These are phyloP conservation scores for Suillus tomentosus DNA, from an alignment of 768 basidiomycete genomes.

Conservation along the genomic window DNA sequence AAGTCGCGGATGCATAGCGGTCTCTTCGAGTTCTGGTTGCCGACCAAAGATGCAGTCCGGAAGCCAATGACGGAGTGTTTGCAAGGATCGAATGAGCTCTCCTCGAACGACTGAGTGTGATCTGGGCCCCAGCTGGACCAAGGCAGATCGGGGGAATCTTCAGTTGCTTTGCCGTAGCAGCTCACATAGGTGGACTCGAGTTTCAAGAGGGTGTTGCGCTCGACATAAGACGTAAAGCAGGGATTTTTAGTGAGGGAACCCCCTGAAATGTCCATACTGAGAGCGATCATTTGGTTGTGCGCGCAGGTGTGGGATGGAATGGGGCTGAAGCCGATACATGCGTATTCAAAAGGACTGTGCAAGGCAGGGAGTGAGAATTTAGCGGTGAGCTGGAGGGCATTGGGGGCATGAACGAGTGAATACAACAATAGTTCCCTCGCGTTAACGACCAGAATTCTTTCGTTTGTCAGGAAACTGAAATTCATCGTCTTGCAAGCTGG, in stretches of 20 bases:
- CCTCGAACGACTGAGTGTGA: background rate
- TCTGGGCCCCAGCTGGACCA: background rate
- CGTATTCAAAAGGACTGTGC: background rate
- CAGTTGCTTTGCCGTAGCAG: background rate
- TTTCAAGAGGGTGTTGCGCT: background rate
- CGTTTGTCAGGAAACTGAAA: background rate
- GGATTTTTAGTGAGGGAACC: background rate
- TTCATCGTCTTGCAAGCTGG: background rate
- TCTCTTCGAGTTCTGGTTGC: background rate
- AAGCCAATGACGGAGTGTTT: background rate
- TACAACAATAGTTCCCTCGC: background rate
- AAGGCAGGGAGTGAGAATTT: constrained; percentile 1
- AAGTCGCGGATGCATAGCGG: background rate
- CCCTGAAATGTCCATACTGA: background rate
- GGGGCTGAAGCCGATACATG: background rate
- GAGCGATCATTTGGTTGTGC: background rate
- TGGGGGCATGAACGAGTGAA: background rate
- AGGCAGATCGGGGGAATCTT: background rate
- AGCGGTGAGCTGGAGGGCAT: background rate
- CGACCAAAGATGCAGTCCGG: background rate
- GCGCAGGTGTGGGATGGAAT: background rate
- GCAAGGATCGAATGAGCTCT: background rate
- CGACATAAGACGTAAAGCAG: background rate
- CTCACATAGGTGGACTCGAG: background rate
- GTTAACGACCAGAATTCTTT: background rate